phyloP scores from a whole-genome alignment of 2,329 filamentous ascomycete genomes.

The Nemania serpens region DNA sequence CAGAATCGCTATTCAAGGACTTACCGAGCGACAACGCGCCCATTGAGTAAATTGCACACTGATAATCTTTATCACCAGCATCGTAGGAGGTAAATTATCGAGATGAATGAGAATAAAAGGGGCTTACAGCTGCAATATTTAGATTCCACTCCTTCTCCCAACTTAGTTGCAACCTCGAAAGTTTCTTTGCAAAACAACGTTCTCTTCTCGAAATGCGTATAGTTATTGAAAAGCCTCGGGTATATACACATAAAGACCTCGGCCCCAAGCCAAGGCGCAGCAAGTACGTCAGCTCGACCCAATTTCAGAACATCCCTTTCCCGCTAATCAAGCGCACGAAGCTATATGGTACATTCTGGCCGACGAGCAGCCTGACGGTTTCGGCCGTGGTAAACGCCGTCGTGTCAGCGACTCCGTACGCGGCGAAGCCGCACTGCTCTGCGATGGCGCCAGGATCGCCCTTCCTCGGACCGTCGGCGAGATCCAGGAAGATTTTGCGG shows the following conservation, averaged over 20 bases:
- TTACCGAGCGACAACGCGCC: no score
- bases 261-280: not conserved
- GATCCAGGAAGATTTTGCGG: slow-evolving; percentile 77
- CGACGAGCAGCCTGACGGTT: slow-evolving; percentile 75
- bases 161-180: not conserved
- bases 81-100: no score
- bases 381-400: slow-evolving; percentile 85
- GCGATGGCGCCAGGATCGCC: slow-evolving; percentile 73
- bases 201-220: not conserved
- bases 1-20: no score
- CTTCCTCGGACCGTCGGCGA: slow-evolving; percentile 70
- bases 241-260: slow-evolving; percentile 3
- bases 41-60: no score
- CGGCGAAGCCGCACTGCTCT: slow-evolving; percentile 75
- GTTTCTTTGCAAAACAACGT: not conserved
- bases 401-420: slow-evolving; percentile 79
- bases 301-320: slow-evolving; percentile 51
- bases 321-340: slow-evolving; percentile 77
- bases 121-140: not conserved
- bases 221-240: not conserved
- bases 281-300: not conserved
- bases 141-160: not conserved
- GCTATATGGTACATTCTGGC: slow-evolving; percentile 86
- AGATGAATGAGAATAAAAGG: not conserved
- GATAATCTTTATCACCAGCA: no score